Conservation (phyloP, 257 asterid species). For the Nicotiana otophora region DNA sequence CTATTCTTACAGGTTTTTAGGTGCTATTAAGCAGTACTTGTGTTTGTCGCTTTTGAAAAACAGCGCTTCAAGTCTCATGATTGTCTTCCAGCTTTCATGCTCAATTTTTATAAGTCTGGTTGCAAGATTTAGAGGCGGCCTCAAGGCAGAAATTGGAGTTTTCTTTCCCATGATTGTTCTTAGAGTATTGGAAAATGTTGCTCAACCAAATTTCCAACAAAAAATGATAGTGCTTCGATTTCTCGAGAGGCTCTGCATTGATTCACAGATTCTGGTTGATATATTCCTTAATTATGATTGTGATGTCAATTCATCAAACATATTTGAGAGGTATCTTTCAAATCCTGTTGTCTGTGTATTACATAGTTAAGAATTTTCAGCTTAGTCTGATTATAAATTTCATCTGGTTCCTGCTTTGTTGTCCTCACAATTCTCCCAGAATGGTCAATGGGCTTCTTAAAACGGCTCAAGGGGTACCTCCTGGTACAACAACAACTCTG, state of each 20-base stretch:
- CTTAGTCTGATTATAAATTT: background rate
- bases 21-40: constrained; percentile 96
- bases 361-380: background rate
- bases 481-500: constrained; percentile 75
- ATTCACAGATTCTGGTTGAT: constrained; percentile 95
- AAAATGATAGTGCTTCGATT: constrained; percentile 97
- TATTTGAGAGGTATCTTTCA: constrained; percentile 79
- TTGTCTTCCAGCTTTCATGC: constrained; percentile 99
- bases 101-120: constrained; percentile 92
- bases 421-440: constrained; percentile 33
- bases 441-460: constrained; percentile 99
- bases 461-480: constrained; percentile 98
- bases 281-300: constrained; percentile 97
- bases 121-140: constrained; percentile 93
- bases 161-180: constrained; percentile 98
- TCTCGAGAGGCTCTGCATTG: constrained; percentile 83
- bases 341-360: constrained; percentile 16
- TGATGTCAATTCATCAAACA: constrained; percentile 98
- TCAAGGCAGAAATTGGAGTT: constrained; percentile 96
- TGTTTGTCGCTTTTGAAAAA: constrained; percentile 92
- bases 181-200: constrained; percentile 86
- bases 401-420: background rate
- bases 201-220: constrained; percentile 96
- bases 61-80: constrained; percentile 91
- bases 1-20: constrained; percentile 64